These are phyloP conservation scores for Aeschynomene evenia DNA, from an alignment of 306 rosid species.

Conservation along the genomic window DNA sequence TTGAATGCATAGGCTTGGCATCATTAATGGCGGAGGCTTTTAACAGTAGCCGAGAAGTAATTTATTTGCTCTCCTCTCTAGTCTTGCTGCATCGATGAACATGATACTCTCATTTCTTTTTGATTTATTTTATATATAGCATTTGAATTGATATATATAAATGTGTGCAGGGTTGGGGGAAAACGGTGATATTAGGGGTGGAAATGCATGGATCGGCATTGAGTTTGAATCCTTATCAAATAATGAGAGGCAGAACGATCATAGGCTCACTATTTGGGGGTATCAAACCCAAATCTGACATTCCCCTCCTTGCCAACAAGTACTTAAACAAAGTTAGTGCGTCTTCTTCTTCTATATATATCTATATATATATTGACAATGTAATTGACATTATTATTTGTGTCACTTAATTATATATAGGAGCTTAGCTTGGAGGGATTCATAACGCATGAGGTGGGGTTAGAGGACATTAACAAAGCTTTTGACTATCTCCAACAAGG, in stretches of 20 bases:
- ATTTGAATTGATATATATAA: no score
- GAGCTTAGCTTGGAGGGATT: constrained; percentile 49
- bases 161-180: constrained; percentile 75
- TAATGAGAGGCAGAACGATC: constrained; percentile 40
- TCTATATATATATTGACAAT: no score
- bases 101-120: not conserved
- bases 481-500: constrained; percentile 48
- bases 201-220: constrained; percentile 50
- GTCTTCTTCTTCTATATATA: no score
- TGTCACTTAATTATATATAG: no score
- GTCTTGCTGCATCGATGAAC: no score
- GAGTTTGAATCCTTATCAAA: constrained; percentile 25
- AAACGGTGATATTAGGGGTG: constrained; percentile 53
- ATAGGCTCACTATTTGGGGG: constrained; percentile 51
- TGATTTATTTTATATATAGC: not conserved
- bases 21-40: constrained; percentile 61
- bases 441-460: constrained; percentile 52
- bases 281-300: constrained; percentile 43
- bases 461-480: constrained; percentile 58
- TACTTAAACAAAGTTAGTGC: constrained; percentile 44
- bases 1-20: constrained; percentile 72
- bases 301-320: constrained; percentile 39
- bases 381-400: no score
- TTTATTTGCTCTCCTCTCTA: not conserved
- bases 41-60: constrained; percentile 46